Base-by-base conservation (phyloP, 495 filamentous ascomycete genomes). In the Collariella sp. region DNA sequence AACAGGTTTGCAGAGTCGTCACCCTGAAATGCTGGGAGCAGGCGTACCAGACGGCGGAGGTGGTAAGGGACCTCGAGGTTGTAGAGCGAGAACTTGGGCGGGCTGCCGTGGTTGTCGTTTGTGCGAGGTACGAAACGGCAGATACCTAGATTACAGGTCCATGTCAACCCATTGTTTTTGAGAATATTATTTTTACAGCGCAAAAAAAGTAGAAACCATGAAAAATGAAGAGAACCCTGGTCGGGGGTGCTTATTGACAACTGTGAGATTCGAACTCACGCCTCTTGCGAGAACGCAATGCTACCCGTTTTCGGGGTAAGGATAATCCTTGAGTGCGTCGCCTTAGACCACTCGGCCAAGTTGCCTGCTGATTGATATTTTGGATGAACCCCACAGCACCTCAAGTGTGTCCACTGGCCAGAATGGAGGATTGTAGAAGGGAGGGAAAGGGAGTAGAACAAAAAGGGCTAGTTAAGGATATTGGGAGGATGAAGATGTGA, bases 291-390 rank as follows among this genome's bases (percentile, higher is more conserved):
- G 41, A 53, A 46, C 38, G 50, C 50, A 46, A 45, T 45, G 26
- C 50, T 26, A 2, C 41, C 50, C 29, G 12, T 35, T 44, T 34
- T n/a, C 3, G 19, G 50, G 50, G 50, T 19, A 52, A 44, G 50
- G 41, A 18, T 34, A 44, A 24, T 52, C 50, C 50, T 52, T 52
- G 50, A 52, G 50, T 52, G 50, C 50, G 35, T 44, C 50, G 50
- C 50, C 50, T 52, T 52, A 52, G 47, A 50, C 47, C 47, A 50
- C 47, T 50, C 47, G 47, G 47, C 47, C 47, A 50, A 50, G 47
- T 50, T 50, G 47, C 47, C 47, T 22, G 26, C 13, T n/a, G n/a
- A n/a, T n/a, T n/a, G 11, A 31, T 26, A 20, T 20, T 40, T 16
- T 40, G 36, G 47, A 50, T n/a, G 10, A 36, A 11, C 5, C 29